Evolutionary conservation across 495 filamentous ascomycete genomes (phyloP).

Genomic region (Tuber aestivum): DNA sequence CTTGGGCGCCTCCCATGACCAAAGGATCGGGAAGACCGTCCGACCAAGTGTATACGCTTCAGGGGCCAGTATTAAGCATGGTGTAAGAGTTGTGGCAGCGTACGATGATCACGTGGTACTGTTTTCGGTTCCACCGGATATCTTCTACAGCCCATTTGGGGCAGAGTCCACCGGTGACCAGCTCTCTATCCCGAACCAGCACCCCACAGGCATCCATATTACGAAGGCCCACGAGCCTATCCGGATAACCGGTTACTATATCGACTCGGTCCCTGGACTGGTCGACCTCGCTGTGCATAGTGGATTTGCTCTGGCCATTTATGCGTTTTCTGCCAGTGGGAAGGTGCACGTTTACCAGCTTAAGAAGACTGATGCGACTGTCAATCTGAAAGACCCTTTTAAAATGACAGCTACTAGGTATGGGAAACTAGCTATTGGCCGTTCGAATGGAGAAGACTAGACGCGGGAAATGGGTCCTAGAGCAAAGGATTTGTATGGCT

Average conservation of each 20-base stretch:
- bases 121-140: slow-evolving; percentile 60
- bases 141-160: slow-evolving; percentile 46
- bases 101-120: slow-evolving; percentile 48
- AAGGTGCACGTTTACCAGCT: slow-evolving; percentile 42
- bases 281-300: slow-evolving; percentile 46
- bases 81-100: slow-evolving; percentile 57
- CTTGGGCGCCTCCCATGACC: slow-evolving; percentile 13
- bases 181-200: slow-evolving; percentile 13
- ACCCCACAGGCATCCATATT: background rate
- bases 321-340: slow-evolving; percentile 46
- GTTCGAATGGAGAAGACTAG: background rate
- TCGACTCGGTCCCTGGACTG: slow-evolving; percentile 42
- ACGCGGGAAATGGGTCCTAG: background rate
- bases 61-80: slow-evolving; percentile 56
- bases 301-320: slow-evolving; percentile 44
- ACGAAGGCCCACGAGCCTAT: slow-evolving; percentile 30
- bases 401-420: slow-evolving; percentile 22
- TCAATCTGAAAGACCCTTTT: slow-evolving; percentile 5
- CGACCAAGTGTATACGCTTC: slow-evolving; percentile 53
- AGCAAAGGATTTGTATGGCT: background rate
- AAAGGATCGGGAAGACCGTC: background rate
- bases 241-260: slow-evolving; percentile 43
- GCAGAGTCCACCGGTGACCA: slow-evolving; percentile 33
- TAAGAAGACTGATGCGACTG: slow-evolving; percentile 33
- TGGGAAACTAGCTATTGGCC: slow-evolving; percentile 18